Conservation (phyloP, 1,284 basidiomycete genomes). For the Microstroma glucosiphilum region DNA sequence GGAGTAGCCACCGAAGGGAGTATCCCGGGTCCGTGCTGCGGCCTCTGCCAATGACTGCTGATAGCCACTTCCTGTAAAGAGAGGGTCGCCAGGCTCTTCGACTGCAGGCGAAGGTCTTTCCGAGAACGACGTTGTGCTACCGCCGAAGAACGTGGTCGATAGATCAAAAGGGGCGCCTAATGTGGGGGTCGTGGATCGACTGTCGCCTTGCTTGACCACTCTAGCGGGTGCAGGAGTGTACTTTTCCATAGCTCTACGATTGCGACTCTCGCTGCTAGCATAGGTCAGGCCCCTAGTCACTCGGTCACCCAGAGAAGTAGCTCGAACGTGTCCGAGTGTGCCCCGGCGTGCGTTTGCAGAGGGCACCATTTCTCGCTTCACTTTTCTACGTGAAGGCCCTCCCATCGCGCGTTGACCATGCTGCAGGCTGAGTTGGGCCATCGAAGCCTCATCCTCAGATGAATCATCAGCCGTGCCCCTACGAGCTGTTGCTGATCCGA, state of each 20-base stretch:
- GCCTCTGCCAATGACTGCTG: too few relatives aligned
- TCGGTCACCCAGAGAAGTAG: slow-evolving; percentile 20
- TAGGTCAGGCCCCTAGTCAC: slow-evolving; percentile 37
- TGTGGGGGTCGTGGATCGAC: too few relatives aligned
- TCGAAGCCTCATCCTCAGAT: not conserved
- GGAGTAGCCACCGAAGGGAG: too few relatives aligned
- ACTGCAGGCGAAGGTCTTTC: too few relatives aligned
- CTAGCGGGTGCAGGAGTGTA: slow-evolving; percentile 29
- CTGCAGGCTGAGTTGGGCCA: slow-evolving; percentile 20
- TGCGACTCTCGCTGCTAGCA: slow-evolving; percentile 31
- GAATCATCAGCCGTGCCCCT: not conserved
- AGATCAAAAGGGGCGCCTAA: too few relatives aligned
- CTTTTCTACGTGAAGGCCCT: slow-evolving; percentile 26
- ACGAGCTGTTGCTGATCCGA: too few relatives aligned
- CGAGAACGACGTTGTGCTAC: too few relatives aligned
- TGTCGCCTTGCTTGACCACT: not conserved
- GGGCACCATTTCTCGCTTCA: slow-evolving; percentile 18
- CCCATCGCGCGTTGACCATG: slow-evolving; percentile 35
- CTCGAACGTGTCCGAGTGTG: slow-evolving; percentile 8
- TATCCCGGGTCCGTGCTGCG: too few relatives aligned
- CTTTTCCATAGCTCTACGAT: slow-evolving; percentile 39
- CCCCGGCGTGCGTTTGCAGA: slow-evolving; percentile 18
- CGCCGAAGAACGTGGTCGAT: too few relatives aligned
- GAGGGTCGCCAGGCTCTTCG: too few relatives aligned
- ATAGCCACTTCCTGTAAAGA: too few relatives aligned